phyloP scores from a whole-genome alignment of 345 rosid genomes.

The Syzygium aromaticum region DNA sequence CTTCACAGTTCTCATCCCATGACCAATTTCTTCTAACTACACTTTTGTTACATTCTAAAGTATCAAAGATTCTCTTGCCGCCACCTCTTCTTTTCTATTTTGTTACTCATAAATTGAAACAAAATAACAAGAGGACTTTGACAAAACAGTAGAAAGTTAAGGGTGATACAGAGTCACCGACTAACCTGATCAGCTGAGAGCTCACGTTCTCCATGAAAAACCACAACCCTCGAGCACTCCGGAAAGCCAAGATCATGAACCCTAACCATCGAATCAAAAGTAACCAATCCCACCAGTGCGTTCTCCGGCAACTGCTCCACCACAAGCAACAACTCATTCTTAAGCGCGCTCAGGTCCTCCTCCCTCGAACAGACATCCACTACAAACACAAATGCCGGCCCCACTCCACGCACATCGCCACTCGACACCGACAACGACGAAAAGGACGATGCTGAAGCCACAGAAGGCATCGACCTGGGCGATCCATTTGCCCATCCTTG shows the following conservation, averaged over 20 bases:
- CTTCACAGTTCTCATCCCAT: neutral
- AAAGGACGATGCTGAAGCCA: conserved; percentile 12
- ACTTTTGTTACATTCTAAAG: neutral
- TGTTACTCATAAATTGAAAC: neutral
- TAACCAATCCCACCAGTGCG: conserved; percentile 57
- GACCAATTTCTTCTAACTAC: neutral
- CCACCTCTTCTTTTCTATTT: neutral
- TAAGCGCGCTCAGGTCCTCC: conserved; percentile 66
- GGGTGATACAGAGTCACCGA: neutral
- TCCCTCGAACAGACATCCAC: conserved; percentile 62
- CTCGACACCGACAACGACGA: conserved; percentile 18
- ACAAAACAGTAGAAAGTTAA: neutral
- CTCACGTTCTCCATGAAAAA: conserved; percentile 74
- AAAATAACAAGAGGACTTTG: neutral
- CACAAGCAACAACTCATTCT: conserved; percentile 61
- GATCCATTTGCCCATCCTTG: conserved; percentile 22
- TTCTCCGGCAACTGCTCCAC: conserved; percentile 80
- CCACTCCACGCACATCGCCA: conserved; percentile 18
- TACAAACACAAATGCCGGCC: conserved; percentile 87
- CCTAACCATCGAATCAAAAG: conserved; percentile 82
- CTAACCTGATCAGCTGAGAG: conserved; percentile 69
- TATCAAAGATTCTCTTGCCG: neutral
- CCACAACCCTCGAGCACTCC: conserved; percentile 61
- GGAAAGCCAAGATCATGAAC: conserved; percentile 73
- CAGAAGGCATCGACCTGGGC: conserved; percentile 38